phyloP scores from a whole-genome alignment of 805 yeast species.

The Saturnispora silvae region DNA sequence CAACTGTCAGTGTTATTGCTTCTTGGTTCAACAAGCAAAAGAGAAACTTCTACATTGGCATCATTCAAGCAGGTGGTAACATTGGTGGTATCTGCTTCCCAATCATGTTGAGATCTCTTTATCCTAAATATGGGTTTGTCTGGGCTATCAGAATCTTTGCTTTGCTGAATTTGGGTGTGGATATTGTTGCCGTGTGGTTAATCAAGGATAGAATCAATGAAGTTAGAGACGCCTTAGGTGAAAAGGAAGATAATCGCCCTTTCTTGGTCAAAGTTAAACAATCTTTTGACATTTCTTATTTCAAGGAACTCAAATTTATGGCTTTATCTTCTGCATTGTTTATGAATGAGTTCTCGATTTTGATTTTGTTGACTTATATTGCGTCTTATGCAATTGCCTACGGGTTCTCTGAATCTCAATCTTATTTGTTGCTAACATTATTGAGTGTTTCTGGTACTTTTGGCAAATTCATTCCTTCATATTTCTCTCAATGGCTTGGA shows the following conservation, averaged over 20 bases:
- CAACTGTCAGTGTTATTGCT: constrained; percentile 50
- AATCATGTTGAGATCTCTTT: constrained; percentile 37
- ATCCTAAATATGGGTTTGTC: constrained; percentile 36
- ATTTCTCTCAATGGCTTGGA: constrained; percentile 31
- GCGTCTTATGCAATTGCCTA: constrained; percentile 42
- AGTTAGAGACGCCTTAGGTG: constrained; percentile 17
- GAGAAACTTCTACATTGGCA: constrained; percentile 44
- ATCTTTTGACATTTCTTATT: constrained; percentile 29
- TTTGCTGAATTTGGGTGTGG: constrained; percentile 33
- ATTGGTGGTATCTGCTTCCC: constrained; percentile 45
- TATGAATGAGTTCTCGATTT: constrained; percentile 37
- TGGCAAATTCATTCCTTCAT: constrained; percentile 26
- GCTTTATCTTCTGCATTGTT: constrained; percentile 32
- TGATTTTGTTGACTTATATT: constrained; percentile 38
- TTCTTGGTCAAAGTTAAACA: constrained; percentile 16
- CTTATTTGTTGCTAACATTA: constrained; percentile 38
- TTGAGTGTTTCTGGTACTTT: constrained; percentile 35
- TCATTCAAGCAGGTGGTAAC: constrained; percentile 43
- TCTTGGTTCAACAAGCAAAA: constrained; percentile 47
- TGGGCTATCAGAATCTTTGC: constrained; percentile 50
- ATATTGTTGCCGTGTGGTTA: constrained; percentile 26
- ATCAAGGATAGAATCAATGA: constrained; percentile 32
- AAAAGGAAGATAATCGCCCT: constrained; percentile 13
- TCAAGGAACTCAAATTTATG: constrained; percentile 31
- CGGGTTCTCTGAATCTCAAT: constrained; percentile 33